Conservation (phyloP, 495 filamentous ascomycete species). For the Neurospora tetrasperma region DNA sequence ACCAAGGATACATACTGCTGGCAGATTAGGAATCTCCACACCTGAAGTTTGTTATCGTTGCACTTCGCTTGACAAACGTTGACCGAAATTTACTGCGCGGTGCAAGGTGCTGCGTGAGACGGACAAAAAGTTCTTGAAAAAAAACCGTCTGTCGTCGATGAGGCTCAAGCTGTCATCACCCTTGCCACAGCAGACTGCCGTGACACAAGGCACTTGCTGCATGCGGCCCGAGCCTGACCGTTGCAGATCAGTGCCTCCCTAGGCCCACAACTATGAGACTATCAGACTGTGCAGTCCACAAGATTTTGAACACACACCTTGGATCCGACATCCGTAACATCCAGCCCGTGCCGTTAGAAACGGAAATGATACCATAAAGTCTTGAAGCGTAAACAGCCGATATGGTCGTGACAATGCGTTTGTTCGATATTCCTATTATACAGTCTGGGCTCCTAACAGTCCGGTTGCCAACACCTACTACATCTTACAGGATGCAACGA, state of each 20-base stretch:
- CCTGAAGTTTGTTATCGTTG: neutral
- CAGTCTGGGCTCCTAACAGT: neutral
- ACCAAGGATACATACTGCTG: neutral
- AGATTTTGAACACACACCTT: neutral
- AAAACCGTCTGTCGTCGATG: neutral
- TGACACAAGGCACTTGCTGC: neutral
- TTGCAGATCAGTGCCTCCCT: neutral
- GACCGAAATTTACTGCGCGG: neutral
- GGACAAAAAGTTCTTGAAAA: neutral
- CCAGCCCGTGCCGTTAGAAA: neutral
- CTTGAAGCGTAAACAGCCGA: neutral
- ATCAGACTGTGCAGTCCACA: neutral
- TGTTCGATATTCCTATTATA: neutral
- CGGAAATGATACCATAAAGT: neutral
- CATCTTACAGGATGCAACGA: conserved; percentile 2
- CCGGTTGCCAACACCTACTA: neutral
- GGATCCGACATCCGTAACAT: neutral
- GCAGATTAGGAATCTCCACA: neutral
- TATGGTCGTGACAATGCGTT: neutral
- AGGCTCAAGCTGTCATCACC: neutral
- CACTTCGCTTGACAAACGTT: neutral
- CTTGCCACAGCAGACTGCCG: neutral
- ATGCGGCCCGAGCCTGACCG: neutral
- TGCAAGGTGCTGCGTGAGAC: neutral
- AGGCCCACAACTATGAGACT: neutral